Conservation (phyloP, 192 early-diverging fungal genomes). For the Gamsiella multidivaricata region DNA sequence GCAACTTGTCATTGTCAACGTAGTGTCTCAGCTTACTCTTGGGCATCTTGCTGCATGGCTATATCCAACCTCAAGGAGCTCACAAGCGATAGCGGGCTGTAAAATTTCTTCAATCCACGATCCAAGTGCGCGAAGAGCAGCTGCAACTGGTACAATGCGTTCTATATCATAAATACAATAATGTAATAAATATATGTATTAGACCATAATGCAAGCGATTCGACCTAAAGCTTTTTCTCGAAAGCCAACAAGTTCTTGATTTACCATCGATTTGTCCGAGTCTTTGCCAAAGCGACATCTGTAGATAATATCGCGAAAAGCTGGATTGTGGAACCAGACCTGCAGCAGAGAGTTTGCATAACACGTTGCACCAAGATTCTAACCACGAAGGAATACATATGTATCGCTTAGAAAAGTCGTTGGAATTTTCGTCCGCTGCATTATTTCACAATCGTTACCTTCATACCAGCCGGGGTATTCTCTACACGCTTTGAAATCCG, state of each 20-base stretch:
- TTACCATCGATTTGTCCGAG: slow-evolving; percentile 17
- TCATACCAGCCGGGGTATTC: slow-evolving; percentile 39
- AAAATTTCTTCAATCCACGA: slow-evolving; percentile 25
- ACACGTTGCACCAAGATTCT: slow-evolving; percentile 59
- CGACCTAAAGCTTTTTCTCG: no score
- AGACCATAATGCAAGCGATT: no score
- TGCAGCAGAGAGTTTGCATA: slow-evolving; percentile 52
- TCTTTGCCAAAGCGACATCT: slow-evolving; percentile 5
- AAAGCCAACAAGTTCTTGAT: no score
- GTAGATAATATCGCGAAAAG: slow-evolving; percentile 42
- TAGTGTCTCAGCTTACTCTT: slow-evolving; percentile 36
- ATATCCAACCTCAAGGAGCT: slow-evolving; percentile 36
- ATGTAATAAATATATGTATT: no score
- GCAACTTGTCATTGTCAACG: no score
- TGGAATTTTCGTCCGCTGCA: background rate
- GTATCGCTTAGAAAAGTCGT: background rate
- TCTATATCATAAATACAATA: no score
- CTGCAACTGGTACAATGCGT: slow-evolving; percentile 49
- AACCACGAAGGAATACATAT: background rate
- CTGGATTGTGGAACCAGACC: slow-evolving; percentile 55
- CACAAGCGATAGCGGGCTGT: slow-evolving; percentile 45
- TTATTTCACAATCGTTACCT: slow-evolving; percentile 7
- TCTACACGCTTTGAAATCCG: background rate
- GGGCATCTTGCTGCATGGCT: slow-evolving; percentile 54
- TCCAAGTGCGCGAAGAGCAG: slow-evolving; percentile 39